Base-by-base conservation (phyloP, 495 filamentous ascomycete genomes). In the Penicillium cinerascens region DNA sequence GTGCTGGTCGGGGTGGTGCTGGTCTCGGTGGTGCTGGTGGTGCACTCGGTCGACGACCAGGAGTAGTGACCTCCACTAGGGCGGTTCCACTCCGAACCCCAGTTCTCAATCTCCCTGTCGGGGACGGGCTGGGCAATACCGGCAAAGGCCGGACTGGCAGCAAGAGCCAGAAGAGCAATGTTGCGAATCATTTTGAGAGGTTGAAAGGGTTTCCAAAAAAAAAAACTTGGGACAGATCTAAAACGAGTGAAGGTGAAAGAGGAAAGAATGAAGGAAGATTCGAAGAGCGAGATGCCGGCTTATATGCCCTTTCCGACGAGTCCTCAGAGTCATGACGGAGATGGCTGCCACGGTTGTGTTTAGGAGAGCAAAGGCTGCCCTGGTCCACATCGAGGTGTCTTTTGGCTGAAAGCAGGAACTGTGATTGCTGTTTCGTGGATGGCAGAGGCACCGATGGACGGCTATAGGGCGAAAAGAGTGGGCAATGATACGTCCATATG, bases 131-230 rank as follows among this genome's bases (percentile, higher is more conserved):
- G 60, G 44, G 70, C 66, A 35, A 76, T 64, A 62, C 69, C 70
- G 48, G 70, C 73, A 29, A 76, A 60, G 33, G 70, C 70, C 29
- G 72, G 71, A 60, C 60, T 64, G 49, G 70, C 61, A 51, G 66
- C 64, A 59, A 76, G 61, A 40, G 67, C 70, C 63, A 76, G 52
- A 47, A 76, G 52, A 54, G 73, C 67, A 61, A 72, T 35, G 56
- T 65, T 63, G 49, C 70, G 67, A 49, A 75, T 63, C 73, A 76
- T 76, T 58, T 71, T 54, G 70, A 63, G 56, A 59, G 44, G 59
- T 60, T 52, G 45, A 51, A 61, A 54, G 38, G 37, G 65, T 52
- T 43, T 33, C 38, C 35, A 53, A 57, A 17, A 56, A 57, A 17
- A 56, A 37, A 52, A 52, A 54, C 60, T 56, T 61, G 60, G n/a